Percentiles rank a stretch among this genome's conserved stretches.
These are phyloP conservation scores for Clarkia xantiana DNA, from an alignment of 345 rosid genomes.

Conservation along the genomic window DNA sequence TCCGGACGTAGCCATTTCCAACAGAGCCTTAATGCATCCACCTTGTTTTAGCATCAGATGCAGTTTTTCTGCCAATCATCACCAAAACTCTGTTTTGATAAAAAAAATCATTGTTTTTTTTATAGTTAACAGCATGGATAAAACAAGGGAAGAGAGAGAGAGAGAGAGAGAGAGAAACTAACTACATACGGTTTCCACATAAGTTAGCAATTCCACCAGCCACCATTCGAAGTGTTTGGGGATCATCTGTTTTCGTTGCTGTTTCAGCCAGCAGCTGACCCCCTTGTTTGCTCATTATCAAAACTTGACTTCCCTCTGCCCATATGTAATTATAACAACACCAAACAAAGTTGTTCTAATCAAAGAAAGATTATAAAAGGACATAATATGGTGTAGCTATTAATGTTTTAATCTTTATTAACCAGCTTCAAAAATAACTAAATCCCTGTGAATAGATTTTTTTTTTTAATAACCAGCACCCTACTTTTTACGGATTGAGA, in stretches of 20 bases:
- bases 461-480: no score
- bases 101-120: no score
- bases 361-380: background rate
- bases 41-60: slow-evolving; percentile 62
- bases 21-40: slow-evolving; percentile 66
- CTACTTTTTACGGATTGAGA: no score
- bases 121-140: no score
- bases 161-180: background rate
- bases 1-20: slow-evolving; percentile 50
- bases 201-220: slow-evolving; percentile 91
- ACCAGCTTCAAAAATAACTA: no score
- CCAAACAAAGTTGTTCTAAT: background rate
- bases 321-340: slow-evolving; percentile 1
- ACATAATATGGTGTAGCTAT: no score
- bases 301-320: slow-evolving; percentile 65
- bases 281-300: slow-evolving; percentile 84
- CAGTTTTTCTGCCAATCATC: slow-evolving; percentile 47
- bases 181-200: slow-evolving; percentile 73
- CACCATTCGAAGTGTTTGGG: slow-evolving; percentile 86
- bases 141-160: no score
- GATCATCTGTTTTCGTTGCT: slow-evolving; percentile 66
- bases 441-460: no score
- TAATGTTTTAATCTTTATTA: no score
- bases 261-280: slow-evolving; percentile 57
- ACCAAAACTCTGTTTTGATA: background rate